Evolutionary conservation across 1,139 yeast genomes (phyloP).

Genomic region (Candida labiduridarum): DNA sequence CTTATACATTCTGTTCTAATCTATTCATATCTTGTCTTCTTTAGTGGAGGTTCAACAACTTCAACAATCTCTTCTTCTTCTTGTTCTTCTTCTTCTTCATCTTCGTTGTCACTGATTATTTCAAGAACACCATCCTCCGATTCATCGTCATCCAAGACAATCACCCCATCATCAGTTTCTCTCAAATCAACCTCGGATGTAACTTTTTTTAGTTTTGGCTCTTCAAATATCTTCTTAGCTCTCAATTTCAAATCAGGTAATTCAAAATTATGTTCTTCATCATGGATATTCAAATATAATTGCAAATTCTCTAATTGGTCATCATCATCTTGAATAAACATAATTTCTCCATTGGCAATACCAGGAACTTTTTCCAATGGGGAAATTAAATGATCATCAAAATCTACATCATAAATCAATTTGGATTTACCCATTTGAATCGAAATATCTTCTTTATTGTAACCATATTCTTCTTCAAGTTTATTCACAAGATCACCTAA

Average conservation of each 20-base stretch:
- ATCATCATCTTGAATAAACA: constrained; percentile 78
- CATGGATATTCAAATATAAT: constrained; percentile 48
- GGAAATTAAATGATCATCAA: constrained; percentile 70
- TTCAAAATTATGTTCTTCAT: constrained; percentile 13
- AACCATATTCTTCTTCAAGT: constrained; percentile 52
- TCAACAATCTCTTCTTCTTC: constrained; percentile 12
- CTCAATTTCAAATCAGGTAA: constrained; percentile 31
- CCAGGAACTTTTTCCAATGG: constrained; percentile 54
- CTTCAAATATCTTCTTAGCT: constrained; percentile 16
- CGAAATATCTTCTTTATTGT: constrained; percentile 67
- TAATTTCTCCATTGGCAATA: constrained; percentile 56
- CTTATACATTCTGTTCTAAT: background rate
- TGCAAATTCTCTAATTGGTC: constrained; percentile 73
- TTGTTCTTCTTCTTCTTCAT: constrained; percentile 15
- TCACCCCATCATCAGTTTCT: constrained; percentile 19
- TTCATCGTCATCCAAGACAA: constrained; percentile 11
- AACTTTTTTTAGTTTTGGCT: background rate
- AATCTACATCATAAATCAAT: constrained; percentile 82
- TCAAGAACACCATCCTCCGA: constrained; percentile 8
- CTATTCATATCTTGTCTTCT: background rate
- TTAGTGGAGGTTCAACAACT: constrained; percentile 5
- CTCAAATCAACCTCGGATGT: constrained; percentile 7
- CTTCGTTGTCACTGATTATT: constrained; percentile 15
- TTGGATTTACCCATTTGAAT: constrained; percentile 60
- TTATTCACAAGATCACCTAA: constrained; percentile 49